These are phyloP conservation scores for Mycena chlorophos DNA, from an alignment of 768 basidiomycete species.

Conservation along the genomic window DNA sequence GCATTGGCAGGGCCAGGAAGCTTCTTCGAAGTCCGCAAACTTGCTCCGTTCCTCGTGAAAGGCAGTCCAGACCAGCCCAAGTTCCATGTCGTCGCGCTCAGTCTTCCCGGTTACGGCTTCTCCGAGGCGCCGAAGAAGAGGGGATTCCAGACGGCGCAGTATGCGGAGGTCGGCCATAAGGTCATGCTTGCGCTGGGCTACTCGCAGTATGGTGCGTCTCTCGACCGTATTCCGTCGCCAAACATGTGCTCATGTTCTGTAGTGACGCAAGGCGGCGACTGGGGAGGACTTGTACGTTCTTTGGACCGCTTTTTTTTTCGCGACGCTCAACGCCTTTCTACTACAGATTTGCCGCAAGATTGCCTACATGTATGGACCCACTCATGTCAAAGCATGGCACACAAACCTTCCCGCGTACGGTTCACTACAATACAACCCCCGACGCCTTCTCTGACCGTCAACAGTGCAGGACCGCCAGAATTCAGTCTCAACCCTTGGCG, in stretches of 20 bases:
- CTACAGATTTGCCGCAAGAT: slow-evolving; percentile 33
- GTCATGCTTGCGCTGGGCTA: slow-evolving; percentile 52
- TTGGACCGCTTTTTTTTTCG: background rate
- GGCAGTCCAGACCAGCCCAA: slow-evolving; percentile 46
- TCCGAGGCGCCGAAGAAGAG: slow-evolving; percentile 53
- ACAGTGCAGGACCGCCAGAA: background rate
- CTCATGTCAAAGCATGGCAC: slow-evolving; percentile 36
- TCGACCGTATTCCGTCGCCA: background rate
- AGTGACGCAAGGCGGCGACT: slow-evolving; percentile 52
- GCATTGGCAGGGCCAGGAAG: slow-evolving; percentile 54
- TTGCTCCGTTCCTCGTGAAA: slow-evolving; percentile 53
- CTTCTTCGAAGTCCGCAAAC: slow-evolving; percentile 57
- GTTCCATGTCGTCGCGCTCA: slow-evolving; percentile 63
- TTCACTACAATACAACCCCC: background rate
- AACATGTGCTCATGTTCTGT: background rate
- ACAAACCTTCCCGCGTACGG: slow-evolving; percentile 1
- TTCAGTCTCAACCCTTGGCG: background rate
- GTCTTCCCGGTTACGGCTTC: slow-evolving; percentile 64
- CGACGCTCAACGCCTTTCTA: background rate
- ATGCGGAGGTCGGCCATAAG: slow-evolving; percentile 55
- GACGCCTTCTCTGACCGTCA: background rate
- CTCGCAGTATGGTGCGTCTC: slow-evolving; percentile 43
- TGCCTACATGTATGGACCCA: slow-evolving; percentile 32
- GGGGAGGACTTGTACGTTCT: slow-evolving; percentile 30
- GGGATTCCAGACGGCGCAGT: slow-evolving; percentile 49